Evolutionary conservation across 805 yeast species (phyloP), one percentile per base, ranked within the genome.

Genomic region (Danielia oregonensis): DNA sequence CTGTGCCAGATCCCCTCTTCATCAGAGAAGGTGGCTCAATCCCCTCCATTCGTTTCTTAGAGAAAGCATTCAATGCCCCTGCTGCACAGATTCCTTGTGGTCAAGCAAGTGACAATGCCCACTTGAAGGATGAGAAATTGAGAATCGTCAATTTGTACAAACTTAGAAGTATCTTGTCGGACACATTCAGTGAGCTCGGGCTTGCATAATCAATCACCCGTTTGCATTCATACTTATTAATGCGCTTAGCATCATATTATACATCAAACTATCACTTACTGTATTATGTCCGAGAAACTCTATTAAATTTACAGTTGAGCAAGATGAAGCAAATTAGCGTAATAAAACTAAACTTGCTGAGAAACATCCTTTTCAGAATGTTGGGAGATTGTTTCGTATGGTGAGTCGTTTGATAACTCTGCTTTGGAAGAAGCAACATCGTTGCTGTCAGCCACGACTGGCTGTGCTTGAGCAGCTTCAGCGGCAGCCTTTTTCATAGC

Each of bases 61-160:
- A 91, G 50, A 85, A 85, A 56, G 66, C 74, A 9, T 85, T 91
- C 46, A 59, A 71, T 33, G 96, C 97, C 3, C 86, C 86, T 17
- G 97, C 96, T 2, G 94, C 91, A 0, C 97, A 93, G 58, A 76
- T 93, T 22, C 97, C 98, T 2, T 87, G 97, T 53, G 98, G 97
- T 0, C 98, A 91, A 63, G 76, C 91, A 2, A 78, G 93, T 27
- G 97, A 93, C 57, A 86, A 87, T 51, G 97, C 97, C 1, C 98
- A 91, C 65, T 72, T 91, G 49, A 79, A 82, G 51, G 83, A 93
- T 53, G 98, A 91, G 60, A 74, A 93, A 43, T 57, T 91, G 30
- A 66, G 97, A 36, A 76, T 91, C 16, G 66, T 79, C 24, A 91
- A 91, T 52, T 68, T 89, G 50, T 78, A 80, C 51, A 86, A 82